Evolutionary conservation across 2,329 filamentous ascomycete species (phyloP), one percentile per base, ranked within the genome.

Genomic region (Albifimbria verrucaria): DNA sequence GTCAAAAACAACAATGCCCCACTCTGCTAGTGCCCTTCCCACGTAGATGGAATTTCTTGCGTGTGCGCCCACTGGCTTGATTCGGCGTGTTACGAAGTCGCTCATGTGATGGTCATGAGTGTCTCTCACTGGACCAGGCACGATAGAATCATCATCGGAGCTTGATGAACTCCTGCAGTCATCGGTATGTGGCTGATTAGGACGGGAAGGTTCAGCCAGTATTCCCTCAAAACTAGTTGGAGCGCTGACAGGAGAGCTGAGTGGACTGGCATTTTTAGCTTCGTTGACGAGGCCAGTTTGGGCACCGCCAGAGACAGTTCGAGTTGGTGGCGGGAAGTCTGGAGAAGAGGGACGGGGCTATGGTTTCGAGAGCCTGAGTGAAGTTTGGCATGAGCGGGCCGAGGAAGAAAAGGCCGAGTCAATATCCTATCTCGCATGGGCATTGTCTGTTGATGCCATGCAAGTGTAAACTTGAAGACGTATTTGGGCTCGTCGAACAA

Each of bases 1-100:
- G 67, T 94, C 90, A 52, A 82, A 81, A 17, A 92, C 83, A 20
- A 93, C 81, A 18, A 89, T 74, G 20, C 79, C 77, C 90, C 90
- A 94, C 68, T 94, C 90, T 0, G 89, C 89, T 44, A 94, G 76
- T 1, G 90, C 86, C 20, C 88, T 79, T 2, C 90, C 90, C 3
- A 82, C 76, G 66, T 93, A 88, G 48, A 82, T 81, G 9, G 78
- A 73, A 23, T 77, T 77, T 45, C 72, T 69, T 15, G 69, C 68
- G 51, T 72, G 78, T 2, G 73, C 58, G 5, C 79, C 78, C 2
- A 61, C 65, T 0, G 81, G 82, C 57, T 77, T 72, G 28, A 72
- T 58, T 1, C 80, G 74, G 28, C 70, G 67, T n/a, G 75, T 68
- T 18, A 73, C 18, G 32, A 39, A 39, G 18, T 39, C 32, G 32